phyloP scores from a whole-genome alignment of 1,284 basidiomycete genomes.

The Ustilago tritici region DNA sequence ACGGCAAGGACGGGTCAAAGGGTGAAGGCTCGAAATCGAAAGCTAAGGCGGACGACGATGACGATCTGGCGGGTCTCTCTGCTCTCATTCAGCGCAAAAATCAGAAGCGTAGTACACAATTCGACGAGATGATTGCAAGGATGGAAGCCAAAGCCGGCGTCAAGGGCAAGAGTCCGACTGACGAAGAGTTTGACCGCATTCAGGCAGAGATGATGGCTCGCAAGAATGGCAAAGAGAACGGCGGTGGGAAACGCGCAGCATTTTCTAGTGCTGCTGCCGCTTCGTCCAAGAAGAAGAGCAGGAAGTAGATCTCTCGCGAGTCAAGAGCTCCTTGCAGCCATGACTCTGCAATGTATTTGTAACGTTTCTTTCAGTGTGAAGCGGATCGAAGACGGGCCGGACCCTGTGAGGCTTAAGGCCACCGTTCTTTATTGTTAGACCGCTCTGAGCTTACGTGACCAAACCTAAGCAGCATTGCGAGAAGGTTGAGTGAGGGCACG shows the following conservation, averaged over 20 bases:
- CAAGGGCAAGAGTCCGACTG: slow-evolving; percentile 45
- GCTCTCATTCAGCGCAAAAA: slow-evolving; percentile 57
- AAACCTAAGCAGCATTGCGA: not conserved
- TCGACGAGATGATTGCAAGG: slow-evolving; percentile 62
- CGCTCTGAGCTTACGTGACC: slow-evolving; percentile 7
- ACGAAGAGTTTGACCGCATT: slow-evolving; percentile 55
- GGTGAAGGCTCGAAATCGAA: slow-evolving; percentile 32
- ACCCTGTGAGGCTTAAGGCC: not conserved
- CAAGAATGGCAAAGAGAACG: slow-evolving; percentile 42
- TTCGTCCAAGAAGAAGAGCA: slow-evolving; percentile 42
- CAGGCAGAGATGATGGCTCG: slow-evolving; percentile 53
- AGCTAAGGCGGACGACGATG: slow-evolving; percentile 27
- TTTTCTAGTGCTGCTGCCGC: slow-evolving; percentile 17
- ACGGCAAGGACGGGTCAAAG: slow-evolving; percentile 12
- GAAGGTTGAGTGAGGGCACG: slow-evolving; percentile 17
- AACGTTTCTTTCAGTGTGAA: not conserved
- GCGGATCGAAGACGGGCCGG: not conserved
- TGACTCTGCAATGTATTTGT: slow-evolving; percentile 26
- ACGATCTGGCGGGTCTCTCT: slow-evolving; percentile 54
- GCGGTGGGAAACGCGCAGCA: slow-evolving; percentile 29
- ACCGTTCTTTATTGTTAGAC: slow-evolving; percentile 2
- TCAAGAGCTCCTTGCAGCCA: not conserved
- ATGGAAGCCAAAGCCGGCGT: slow-evolving; percentile 56
- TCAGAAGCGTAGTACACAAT: slow-evolving; percentile 44
- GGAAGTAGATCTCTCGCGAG: slow-evolving; percentile 17